Conservation (phyloP, 2,329 filamentous ascomycete species). For the Ilyonectria sp. region DNA sequence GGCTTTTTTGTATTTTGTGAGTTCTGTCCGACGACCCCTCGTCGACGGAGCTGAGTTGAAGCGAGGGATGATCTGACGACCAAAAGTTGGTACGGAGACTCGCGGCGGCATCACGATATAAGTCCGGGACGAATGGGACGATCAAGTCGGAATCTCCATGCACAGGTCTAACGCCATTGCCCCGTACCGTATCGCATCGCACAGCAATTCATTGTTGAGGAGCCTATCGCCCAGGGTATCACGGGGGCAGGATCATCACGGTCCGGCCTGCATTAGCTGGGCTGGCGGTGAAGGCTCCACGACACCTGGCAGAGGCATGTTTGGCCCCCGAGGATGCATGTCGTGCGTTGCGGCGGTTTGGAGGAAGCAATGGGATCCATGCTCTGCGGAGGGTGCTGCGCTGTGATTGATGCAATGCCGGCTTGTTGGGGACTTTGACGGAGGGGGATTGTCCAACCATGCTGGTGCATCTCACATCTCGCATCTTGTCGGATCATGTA, state of each 20-base stretch:
- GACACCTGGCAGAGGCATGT: not conserved
- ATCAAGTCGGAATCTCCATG: conserved; percentile 28
- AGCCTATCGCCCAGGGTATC: conserved; percentile 24
- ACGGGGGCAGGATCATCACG: conserved; percentile 30
- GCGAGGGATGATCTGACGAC: conserved; percentile 8
- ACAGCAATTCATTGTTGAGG: not conserved
- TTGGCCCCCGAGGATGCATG: conserved; percentile 22
- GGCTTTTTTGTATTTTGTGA: conserved; percentile 1
- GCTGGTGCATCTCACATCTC: conserved; percentile 17
- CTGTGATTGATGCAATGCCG: conserved; percentile 8
- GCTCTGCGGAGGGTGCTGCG: conserved; percentile 9
- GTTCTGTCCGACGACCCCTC: not conserved
- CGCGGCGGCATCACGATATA: conserved; percentile 30
- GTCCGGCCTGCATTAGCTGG: conserved; percentile 39
- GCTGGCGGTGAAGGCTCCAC: conserved; percentile 41
- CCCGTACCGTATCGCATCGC: not conserved
- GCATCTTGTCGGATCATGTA: conserved; percentile 38
- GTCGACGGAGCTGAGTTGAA: conserved; percentile 4
- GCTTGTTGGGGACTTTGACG: not conserved
- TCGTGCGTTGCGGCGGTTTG: conserved; percentile 34
- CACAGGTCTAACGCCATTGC: conserved; percentile 14
- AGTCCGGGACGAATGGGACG: conserved; percentile 32
- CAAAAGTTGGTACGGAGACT: conserved; percentile 11
- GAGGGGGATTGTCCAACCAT: conserved; percentile 32
- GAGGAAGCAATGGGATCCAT: conserved; percentile 28